These are phyloP conservation scores for Pseudozyma pruni DNA, from an alignment of 1,284 basidiomycete species.

Conservation along the genomic window DNA sequence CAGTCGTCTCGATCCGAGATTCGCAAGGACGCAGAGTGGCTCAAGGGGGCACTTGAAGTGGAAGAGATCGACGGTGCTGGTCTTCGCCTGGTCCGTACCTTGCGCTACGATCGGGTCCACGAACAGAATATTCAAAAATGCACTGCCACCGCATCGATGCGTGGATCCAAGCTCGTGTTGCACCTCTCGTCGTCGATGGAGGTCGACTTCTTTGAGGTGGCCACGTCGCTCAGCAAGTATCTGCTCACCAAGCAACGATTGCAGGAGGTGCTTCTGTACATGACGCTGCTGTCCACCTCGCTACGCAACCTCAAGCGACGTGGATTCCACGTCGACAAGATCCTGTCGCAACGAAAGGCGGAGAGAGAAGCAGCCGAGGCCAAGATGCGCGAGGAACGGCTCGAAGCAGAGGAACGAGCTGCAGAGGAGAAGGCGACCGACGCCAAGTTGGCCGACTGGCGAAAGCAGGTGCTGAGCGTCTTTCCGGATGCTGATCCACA, in stretches of 20 bases:
- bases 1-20: conserved; percentile 74
- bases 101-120: conserved; percentile 48
- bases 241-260: conserved; percentile 62
- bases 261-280: conserved; percentile 76
- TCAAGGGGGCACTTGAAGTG: conserved; percentile 75
- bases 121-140: conserved; percentile 60
- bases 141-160: conserved; percentile 56
- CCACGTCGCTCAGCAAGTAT: conserved; percentile 58
- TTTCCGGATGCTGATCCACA: conserved; percentile 67
- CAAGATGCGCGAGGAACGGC: conserved; percentile 57
- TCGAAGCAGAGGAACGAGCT: conserved; percentile 58
- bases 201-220: conserved; percentile 86
- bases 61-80: conserved; percentile 62
- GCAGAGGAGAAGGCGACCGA: conserved; percentile 42
- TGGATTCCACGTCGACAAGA: conserved; percentile 84
- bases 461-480: conserved; percentile 56
- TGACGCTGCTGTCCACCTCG: conserved; percentile 91
- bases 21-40: conserved; percentile 77
- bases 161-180: conserved; percentile 75
- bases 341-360: conserved; percentile 83
- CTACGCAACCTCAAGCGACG: conserved; percentile 83
- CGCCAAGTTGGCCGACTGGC: conserved; percentile 39
- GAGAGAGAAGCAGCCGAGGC: conserved; percentile 75
- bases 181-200: conserved; percentile 80
- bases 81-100: conserved; percentile 57